Evolutionary conservation across 768 basidiomycete genomes (phyloP).

Genomic region (Panus rudis): DNA sequence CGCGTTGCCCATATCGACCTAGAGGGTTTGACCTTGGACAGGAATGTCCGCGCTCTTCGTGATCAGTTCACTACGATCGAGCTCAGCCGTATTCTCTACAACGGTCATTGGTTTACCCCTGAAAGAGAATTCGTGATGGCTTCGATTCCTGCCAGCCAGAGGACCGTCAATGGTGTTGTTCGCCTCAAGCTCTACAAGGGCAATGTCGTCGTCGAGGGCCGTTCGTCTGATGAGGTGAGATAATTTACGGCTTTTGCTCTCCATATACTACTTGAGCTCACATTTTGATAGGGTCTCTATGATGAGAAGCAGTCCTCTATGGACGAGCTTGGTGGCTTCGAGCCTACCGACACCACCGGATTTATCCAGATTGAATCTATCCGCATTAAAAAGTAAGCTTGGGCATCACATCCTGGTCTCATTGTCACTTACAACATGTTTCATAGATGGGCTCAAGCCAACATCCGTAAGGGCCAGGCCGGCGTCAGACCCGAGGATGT

Average conservation of each 20-base stretch:
- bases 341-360: conserved; percentile 90
- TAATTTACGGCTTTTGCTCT: not conserved
- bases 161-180: conserved; percentile 92
- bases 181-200: conserved; percentile 93
- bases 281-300: conserved; percentile 68
- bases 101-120: conserved; percentile 99
- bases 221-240: conserved; percentile 76
- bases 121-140: conserved; percentile 93
- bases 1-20: conserved; percentile 93
- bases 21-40: conserved; percentile 96
- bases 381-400: conserved; percentile 87
- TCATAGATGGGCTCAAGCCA: conserved; percentile 78
- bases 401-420: conserved; percentile 6
- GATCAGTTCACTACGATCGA: conserved; percentile 94
- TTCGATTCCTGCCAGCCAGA: conserved; percentile 88
- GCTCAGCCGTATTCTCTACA: conserved; percentile 89
- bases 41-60: conserved; percentile 89
- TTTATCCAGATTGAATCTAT: conserved; percentile 98
- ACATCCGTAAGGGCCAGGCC: conserved; percentile 76
- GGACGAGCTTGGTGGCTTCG: conserved; percentile 98
- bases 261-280: too few relatives aligned
- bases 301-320: conserved; percentile 94
- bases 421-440: conserved; percentile 4
- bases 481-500: conserved; percentile 76
- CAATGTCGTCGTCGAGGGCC: conserved; percentile 90